Conservation (phyloP, 2,329 filamentous ascomycete species). For the Colletotrichum magnum region DNA sequence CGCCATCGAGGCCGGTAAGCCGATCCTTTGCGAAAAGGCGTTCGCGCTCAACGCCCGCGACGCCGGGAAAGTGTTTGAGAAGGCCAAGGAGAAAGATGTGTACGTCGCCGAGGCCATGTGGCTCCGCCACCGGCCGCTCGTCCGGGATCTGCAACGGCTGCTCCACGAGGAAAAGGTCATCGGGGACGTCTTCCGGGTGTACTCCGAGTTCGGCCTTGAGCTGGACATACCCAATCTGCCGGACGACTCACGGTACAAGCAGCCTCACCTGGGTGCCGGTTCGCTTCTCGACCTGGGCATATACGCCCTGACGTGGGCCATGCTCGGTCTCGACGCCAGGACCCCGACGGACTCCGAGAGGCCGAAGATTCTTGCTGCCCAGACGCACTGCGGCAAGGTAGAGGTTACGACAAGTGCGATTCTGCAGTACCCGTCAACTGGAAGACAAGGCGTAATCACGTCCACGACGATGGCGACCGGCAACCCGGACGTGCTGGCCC, state of each 20-base stretch:
- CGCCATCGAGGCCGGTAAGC: constrained; percentile 58
- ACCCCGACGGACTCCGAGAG: constrained; percentile 29
- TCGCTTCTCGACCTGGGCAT: constrained; percentile 60
- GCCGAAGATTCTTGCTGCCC: constrained; percentile 54
- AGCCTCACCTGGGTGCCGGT: constrained; percentile 58
- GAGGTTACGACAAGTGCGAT: constrained; percentile 55
- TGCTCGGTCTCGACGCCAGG: constrained; percentile 50
- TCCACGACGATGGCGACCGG: constrained; percentile 50
- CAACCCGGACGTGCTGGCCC: constrained; percentile 48
- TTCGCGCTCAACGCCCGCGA: constrained; percentile 58
- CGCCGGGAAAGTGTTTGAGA: constrained; percentile 55
- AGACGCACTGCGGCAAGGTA: constrained; percentile 52
- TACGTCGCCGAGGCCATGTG: constrained; percentile 64
- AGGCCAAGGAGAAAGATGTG: constrained; percentile 55
- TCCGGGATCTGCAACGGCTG: constrained; percentile 50
- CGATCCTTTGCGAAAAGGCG: constrained; percentile 62
- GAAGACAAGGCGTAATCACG: constrained; percentile 58
- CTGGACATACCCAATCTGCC: constrained; percentile 50
- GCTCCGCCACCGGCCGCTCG: constrained; percentile 59
- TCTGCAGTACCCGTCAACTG: constrained; percentile 53
- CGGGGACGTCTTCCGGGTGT: constrained; percentile 54
- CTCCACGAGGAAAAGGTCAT: constrained; percentile 57
- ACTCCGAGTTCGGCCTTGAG: constrained; percentile 57
- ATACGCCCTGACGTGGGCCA: constrained; percentile 58
- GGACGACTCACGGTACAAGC: constrained; percentile 51